These are phyloP conservation scores for Euryodendron excelsum DNA, from an alignment of 148 eudicot species.

Conservation along the genomic window DNA sequence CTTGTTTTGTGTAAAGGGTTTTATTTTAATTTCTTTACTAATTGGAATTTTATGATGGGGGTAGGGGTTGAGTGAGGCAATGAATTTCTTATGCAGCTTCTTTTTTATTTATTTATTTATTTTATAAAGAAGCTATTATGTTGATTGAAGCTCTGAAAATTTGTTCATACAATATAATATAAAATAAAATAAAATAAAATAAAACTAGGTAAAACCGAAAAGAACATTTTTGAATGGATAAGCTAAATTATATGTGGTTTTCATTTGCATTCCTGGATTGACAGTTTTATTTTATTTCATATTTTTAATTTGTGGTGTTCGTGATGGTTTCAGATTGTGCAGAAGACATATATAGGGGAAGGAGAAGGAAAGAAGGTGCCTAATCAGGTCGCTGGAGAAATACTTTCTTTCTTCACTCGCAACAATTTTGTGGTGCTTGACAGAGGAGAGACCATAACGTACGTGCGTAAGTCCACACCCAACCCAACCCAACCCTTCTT, in stretches of 20 bases:
- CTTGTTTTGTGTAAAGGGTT: background rate
- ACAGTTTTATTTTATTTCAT: background rate
- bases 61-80: too few species aligned
- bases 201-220: too few species aligned
- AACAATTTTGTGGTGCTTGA: slow-evolving; percentile 83
- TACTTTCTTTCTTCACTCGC: slow-evolving; percentile 86
- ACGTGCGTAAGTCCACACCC: slow-evolving; percentile 60
- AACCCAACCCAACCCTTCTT: background rate
- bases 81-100: too few species aligned
- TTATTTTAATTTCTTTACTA: too few species aligned
- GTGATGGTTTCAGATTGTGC: slow-evolving; percentile 52
- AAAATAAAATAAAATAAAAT: too few species aligned
- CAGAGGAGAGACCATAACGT: slow-evolving; percentile 94
- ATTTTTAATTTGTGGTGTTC: background rate
- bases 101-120: too few species aligned
- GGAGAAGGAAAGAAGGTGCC: slow-evolving; percentile 57
- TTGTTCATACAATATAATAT: too few species aligned
- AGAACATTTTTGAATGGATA: too few species aligned
- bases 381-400: slow-evolving; percentile 80
- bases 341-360: slow-evolving; percentile 68
- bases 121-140: too few species aligned
- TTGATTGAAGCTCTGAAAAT: too few species aligned
- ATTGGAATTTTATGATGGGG: too few species aligned
- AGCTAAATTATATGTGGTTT: too few species aligned
- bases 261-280: background rate